Evolutionary conservation across 202 grass and related monocot species (phyloP).

Genomic region (Zizania palustris): DNA sequence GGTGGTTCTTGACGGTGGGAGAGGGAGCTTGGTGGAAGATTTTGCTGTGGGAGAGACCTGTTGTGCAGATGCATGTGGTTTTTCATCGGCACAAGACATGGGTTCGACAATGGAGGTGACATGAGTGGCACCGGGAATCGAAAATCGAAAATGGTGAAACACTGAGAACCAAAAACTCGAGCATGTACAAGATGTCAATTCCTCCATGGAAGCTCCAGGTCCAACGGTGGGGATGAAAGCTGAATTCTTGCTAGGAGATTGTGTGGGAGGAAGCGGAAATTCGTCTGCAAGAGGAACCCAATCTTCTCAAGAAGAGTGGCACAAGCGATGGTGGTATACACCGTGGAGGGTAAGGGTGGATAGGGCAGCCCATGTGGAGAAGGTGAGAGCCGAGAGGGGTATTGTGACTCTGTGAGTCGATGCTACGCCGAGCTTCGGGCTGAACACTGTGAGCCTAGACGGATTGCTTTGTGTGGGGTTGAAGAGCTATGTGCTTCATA

Average conservation of each 20-base stretch:
- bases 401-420: too few relatives aligned
- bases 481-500: too few relatives aligned
- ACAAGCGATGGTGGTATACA: too few relatives aligned
- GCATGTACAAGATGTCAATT: conserved; percentile 12
- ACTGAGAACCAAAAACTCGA: conserved; percentile 1
- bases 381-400: too few relatives aligned
- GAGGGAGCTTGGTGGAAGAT: too few relatives aligned
- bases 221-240: conserved; percentile 2
- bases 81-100: background rate
- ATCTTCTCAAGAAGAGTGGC: conserved; percentile 19
- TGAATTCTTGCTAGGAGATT: conserved; percentile 14
- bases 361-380: too few relatives aligned
- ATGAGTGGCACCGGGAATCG: conserved; percentile 2
- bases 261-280: conserved; percentile 18
- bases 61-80: conserved; percentile 8
- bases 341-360: too few relatives aligned
- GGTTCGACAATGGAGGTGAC: background rate
- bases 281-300: conserved; percentile 38
- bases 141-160: conserved; percentile 4
- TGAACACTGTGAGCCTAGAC: too few relatives aligned
- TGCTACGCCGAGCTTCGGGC: too few relatives aligned
- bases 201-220: conserved; percentile 41
- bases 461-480: too few relatives aligned
- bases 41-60: background rate
- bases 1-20: too few relatives aligned